Evolutionary conservation across 345 rosid species (phyloP), one percentile per base, ranked within the genome.

Genomic region (Populus simonii): DNA sequence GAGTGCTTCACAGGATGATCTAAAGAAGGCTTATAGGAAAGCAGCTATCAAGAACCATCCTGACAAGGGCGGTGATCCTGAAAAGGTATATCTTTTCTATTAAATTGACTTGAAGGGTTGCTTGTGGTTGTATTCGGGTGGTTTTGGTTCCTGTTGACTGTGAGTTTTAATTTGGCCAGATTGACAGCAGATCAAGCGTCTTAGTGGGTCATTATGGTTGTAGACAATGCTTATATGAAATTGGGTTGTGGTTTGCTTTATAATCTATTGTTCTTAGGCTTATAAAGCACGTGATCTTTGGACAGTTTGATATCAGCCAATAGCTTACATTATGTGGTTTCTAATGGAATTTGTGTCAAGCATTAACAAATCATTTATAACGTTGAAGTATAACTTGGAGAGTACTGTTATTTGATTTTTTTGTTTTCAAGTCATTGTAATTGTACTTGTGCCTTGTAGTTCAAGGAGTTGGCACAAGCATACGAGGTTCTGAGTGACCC

Each of bases 401-500:
- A 66, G 39, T 63, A 7, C 2, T 66, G 36, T 66, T 41, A 38
- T 69, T 12, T 69, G 35, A 2, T 43, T 39, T 6, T 6, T 70
- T 70, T 15, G 7, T 15, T 68, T 68, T 8, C 6, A 9, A 59
- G 25, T 45, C 20, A 2, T 43, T 20, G 7, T 31, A 27, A 55
- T 29, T 25, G 31, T 6, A 10, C 20, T 4, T 33, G 36, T 49
- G 33, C 25, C 33, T 6, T 62, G 38, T 86, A 92, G 94, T 92
- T 92, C 68, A 90, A 92, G 71, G 96, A 92, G 83, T 75, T 92
- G 78, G 92, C 96, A 16, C 96, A 92, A 83, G 96, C 96, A 22
- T 92, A 92, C 69, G 96, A 92, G 83, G 96, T 92, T 67, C 78
- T 89, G 62, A 90, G 93, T 70, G 92, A 92, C 78, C 94, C 94